A percentile compares a stretch with the other conserved stretches of the same genome.
Conservation (phyloP, 352 stramenopile genomes). For the Thalassiosira hispida region DNA sequence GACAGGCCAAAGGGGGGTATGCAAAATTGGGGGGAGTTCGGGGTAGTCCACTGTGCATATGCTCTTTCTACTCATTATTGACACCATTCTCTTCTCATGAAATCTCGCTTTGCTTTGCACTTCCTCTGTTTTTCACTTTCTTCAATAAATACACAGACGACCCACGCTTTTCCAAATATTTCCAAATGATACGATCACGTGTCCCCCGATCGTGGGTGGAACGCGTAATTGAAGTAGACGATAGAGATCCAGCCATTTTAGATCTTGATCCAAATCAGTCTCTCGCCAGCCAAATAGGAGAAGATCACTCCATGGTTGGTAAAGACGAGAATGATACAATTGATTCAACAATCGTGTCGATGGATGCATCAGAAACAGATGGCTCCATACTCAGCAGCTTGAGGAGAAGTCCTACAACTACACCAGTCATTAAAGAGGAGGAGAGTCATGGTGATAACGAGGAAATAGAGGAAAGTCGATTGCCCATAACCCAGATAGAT, state of each 20-base stretch:
- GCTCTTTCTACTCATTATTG: neutral
- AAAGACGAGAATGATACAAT: conserved; percentile 28
- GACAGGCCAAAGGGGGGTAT: too few relatives aligned
- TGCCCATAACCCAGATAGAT: conserved; percentile 43
- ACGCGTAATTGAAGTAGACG: conserved; percentile 61
- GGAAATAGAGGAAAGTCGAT: neutral
- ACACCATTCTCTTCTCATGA: neutral
- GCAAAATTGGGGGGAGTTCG: too few relatives aligned
- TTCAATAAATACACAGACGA: conserved; percentile 18
- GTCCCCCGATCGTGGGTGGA: conserved; percentile 53
- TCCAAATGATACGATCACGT: conserved; percentile 59
- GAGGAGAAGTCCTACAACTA: neutral
- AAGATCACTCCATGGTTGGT: conserved; percentile 14
- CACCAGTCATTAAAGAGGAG: neutral
- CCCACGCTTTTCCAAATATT: conserved; percentile 56
- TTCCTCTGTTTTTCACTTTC: neutral
- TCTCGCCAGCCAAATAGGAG: conserved; percentile 50
- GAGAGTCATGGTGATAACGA: neutral
- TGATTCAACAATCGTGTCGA: conserved; percentile 16
- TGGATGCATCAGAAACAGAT: conserved; percentile 28
- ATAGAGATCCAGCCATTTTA: conserved; percentile 53
- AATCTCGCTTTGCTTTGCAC: neutral
- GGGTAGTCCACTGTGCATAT: too few relatives aligned
- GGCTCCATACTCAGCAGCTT: conserved; percentile 1
- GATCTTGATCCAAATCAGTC: conserved; percentile 75